phyloP scores from a whole-genome alignment of 2,329 filamentous ascomycete genomes.

The Fusarium fracticaudum region DNA sequence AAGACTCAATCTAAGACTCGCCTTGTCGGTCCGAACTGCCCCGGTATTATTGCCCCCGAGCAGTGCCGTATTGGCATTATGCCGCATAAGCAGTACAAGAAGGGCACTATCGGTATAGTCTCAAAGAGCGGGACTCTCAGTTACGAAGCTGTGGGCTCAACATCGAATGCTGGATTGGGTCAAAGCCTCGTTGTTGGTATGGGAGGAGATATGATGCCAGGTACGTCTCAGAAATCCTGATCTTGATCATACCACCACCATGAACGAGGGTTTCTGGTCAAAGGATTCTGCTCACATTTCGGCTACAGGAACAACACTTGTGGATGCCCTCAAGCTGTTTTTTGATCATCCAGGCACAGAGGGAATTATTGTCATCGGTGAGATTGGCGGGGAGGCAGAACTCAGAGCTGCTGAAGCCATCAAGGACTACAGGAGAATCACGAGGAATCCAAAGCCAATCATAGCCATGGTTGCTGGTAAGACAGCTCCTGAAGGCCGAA shows the following conservation, averaged over 20 bases:
- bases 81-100: constrained; percentile 53
- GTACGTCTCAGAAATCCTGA: constrained; percentile 43
- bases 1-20: constrained; percentile 76
- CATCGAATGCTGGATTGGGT: constrained; percentile 76
- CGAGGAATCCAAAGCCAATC: constrained; percentile 69
- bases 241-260: neutral
- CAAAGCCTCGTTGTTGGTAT: constrained; percentile 82
- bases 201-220: constrained; percentile 79
- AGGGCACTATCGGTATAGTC: constrained; percentile 76
- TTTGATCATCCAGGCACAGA: constrained; percentile 74
- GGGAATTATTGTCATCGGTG: constrained; percentile 76
- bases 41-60: constrained; percentile 80
- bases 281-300: neutral
- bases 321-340: constrained; percentile 74
- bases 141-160: constrained; percentile 80
- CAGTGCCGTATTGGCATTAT: constrained; percentile 64
- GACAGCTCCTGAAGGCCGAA: constrained; percentile 66
- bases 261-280: fast-evolving
- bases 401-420: constrained; percentile 78
- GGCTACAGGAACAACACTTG: constrained; percentile 66
- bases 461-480: constrained; percentile 73
- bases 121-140: constrained; percentile 83
- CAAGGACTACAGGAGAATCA: constrained; percentile 63
- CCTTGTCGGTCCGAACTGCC: constrained; percentile 81
- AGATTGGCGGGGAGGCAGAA: constrained; percentile 76